phyloP scores from a whole-genome alignment of 2,329 filamentous ascomycete genomes.

The Mycosphaerella sp. region DNA sequence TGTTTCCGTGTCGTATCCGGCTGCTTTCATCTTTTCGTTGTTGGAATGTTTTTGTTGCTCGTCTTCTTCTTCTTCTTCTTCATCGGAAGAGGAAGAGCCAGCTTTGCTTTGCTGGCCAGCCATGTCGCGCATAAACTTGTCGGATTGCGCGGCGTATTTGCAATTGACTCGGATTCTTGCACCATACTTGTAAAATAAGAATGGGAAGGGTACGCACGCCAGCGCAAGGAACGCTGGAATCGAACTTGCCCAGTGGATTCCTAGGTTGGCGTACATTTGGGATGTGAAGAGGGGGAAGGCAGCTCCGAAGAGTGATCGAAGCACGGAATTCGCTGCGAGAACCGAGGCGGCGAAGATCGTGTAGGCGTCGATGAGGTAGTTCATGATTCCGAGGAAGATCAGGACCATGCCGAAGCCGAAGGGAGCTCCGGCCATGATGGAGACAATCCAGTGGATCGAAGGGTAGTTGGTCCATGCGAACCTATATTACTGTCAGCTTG shows the following conservation, averaged over 20 bases:
- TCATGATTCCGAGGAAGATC: slow-evolving; percentile 60
- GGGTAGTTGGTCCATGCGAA: slow-evolving; percentile 61
- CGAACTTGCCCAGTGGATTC: slow-evolving; percentile 64
- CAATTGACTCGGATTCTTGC: slow-evolving; percentile 57
- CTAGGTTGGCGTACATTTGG: slow-evolving; percentile 51
- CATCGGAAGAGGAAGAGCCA: slow-evolving; percentile 5
- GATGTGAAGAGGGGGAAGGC: slow-evolving; percentile 73
- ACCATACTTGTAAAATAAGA: slow-evolving; percentile 68
- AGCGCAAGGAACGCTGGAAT: slow-evolving; percentile 69
- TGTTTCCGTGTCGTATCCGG: slow-evolving; percentile 2
- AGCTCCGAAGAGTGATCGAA: slow-evolving; percentile 71
- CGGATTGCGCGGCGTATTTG: slow-evolving; percentile 64
- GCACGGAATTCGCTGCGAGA: slow-evolving; percentile 70
- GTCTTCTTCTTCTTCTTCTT: slow-evolving; percentile 13
- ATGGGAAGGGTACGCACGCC: slow-evolving; percentile 66
- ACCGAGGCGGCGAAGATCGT: slow-evolving; percentile 67
- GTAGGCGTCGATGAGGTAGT: slow-evolving; percentile 58
- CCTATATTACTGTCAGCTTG: slow-evolving; percentile 39
- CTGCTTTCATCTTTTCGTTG: too few species aligned
- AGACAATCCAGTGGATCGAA: slow-evolving; percentile 52
- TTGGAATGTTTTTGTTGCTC: neutral
- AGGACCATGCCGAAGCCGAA: slow-evolving; percentile 57
- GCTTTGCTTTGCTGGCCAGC: slow-evolving; percentile 26
- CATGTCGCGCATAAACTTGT: slow-evolving; percentile 51
- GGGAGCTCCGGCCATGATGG: slow-evolving; percentile 46